Evolutionary conservation across 106 monocot species (phyloP).

Genomic region (Vanilla planifolia): DNA sequence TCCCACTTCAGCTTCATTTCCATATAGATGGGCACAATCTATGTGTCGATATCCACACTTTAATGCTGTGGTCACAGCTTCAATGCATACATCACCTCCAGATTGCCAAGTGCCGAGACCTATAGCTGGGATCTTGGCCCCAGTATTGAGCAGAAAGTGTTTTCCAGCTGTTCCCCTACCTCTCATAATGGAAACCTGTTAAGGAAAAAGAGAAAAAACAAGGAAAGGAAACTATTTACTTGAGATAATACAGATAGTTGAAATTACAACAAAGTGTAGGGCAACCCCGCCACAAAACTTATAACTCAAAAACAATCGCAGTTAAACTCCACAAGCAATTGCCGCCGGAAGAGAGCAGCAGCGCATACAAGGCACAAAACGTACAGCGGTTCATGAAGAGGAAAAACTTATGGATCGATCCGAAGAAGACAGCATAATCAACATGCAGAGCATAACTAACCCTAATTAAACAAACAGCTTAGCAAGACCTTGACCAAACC

Average conservation of each 20-base stretch:
- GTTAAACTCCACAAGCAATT: neutral
- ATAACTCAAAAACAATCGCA: neutral
- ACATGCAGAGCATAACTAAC: neutral
- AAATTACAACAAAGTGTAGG: neutral
- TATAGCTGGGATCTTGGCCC: conserved; percentile 77
- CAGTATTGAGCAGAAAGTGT: conserved; percentile 61
- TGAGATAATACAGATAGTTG: conserved; percentile 4
- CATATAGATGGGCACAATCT: conserved; percentile 83
- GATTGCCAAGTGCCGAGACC: conserved; percentile 83
- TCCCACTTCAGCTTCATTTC: conserved; percentile 79
- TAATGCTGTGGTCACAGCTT: conserved; percentile 56
- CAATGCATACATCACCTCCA: conserved; percentile 66
- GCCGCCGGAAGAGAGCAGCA: neutral
- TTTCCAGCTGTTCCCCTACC: conserved; percentile 20
- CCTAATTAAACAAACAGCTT: neutral
- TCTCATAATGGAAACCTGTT: conserved; percentile 44
- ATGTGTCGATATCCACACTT: conserved; percentile 69
- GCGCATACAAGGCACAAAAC: too few species aligned
- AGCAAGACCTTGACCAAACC: neutral
- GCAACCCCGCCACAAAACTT: neutral
- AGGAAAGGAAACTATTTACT: neutral
- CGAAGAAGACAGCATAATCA: neutral
- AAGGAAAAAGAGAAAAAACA: conserved; percentile 2
- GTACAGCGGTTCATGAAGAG: too few species aligned
- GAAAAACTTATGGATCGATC: neutral